Conservation (phyloP, 1,139 yeast species). For the Ogataea hybrid region DNA sequence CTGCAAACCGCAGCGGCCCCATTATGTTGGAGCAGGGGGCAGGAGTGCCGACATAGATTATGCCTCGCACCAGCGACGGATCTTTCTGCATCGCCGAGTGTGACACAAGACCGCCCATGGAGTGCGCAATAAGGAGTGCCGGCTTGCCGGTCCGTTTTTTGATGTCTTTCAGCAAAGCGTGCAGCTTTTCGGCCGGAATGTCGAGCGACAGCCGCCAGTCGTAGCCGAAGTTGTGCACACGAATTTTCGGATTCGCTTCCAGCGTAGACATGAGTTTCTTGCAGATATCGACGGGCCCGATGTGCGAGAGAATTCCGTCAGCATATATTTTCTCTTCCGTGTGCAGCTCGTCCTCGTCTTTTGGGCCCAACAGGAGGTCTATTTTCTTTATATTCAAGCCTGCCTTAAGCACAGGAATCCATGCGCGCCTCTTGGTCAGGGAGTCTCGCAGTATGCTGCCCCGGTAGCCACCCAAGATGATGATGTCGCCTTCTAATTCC, state of each 20-base stretch:
- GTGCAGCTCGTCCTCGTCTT: constrained; percentile 55
- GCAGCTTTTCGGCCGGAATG: constrained; percentile 48
- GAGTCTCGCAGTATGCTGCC: constrained; percentile 77
- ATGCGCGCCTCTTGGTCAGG: constrained; percentile 61
- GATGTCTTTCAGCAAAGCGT: constrained; percentile 43
- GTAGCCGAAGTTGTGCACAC: constrained; percentile 75
- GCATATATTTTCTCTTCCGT: constrained; percentile 57
- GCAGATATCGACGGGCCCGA: constrained; percentile 87
- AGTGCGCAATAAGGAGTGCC: constrained; percentile 74
- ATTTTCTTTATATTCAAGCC: constrained; percentile 73
- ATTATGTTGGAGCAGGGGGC: constrained; percentile 80
- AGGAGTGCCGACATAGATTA: constrained; percentile 82
- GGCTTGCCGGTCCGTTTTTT: constrained; percentile 36
- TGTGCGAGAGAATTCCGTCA: constrained; percentile 74
- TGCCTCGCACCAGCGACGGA: constrained; percentile 67
- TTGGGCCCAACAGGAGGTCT: constrained; percentile 71
- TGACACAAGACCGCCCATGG: constrained; percentile 90
- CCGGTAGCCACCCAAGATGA: constrained; percentile 83
- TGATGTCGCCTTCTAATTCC: constrained; percentile 69
- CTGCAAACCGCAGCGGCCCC: constrained; percentile 84
- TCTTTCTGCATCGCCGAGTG: constrained; percentile 72
- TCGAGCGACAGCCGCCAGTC: constrained; percentile 86
- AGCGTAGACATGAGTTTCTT: constrained; percentile 57
- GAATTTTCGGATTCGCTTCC: constrained; percentile 55
- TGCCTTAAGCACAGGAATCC: constrained; percentile 82